Conservation (phyloP, 1,284 basidiomycete genomes). For the Termitomyces sp. region DNA sequence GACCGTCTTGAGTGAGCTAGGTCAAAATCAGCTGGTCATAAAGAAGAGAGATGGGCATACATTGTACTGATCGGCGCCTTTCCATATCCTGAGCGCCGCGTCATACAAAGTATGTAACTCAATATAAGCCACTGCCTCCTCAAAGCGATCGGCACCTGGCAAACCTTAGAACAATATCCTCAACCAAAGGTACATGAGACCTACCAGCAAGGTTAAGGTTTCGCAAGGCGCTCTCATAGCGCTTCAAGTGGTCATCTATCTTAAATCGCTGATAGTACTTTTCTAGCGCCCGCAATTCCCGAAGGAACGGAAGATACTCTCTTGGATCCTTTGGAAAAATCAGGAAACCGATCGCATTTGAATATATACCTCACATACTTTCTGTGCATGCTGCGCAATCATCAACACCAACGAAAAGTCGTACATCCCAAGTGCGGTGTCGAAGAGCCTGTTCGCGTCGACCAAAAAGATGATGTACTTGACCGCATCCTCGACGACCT, state of each 20-base stretch:
- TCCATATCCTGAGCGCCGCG: slow-evolving; percentile 71
- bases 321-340: slow-evolving; percentile 73
- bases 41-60: slow-evolving; percentile 33
- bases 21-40: neutral
- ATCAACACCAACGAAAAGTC: slow-evolving; percentile 94
- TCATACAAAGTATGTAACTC: slow-evolving; percentile 78
- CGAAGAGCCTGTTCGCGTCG: slow-evolving; percentile 88
- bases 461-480: slow-evolving; percentile 99
- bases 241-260: slow-evolving; percentile 90
- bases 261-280: slow-evolving; percentile 83
- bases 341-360: neutral
- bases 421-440: slow-evolving; percentile 97
- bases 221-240: slow-evolving; percentile 69
- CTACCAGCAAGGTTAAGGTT: slow-evolving; percentile 75
- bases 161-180: neutral
- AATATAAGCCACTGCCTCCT: slow-evolving; percentile 78
- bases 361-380: slow-evolving; percentile 43
- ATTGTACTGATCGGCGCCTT: slow-evolving; percentile 53
- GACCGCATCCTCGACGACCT: slow-evolving; percentile 90
- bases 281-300: slow-evolving; percentile 80
- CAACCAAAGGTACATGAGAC: slow-evolving; percentile 7
- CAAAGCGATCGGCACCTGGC: slow-evolving; percentile 60
- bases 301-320: slow-evolving; percentile 96
- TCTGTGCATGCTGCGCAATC: slow-evolving; percentile 96
- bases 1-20: slow-evolving; percentile 33